Conservation (phyloP, 805 yeast genomes). For the Priceomyces medius region DNA sequence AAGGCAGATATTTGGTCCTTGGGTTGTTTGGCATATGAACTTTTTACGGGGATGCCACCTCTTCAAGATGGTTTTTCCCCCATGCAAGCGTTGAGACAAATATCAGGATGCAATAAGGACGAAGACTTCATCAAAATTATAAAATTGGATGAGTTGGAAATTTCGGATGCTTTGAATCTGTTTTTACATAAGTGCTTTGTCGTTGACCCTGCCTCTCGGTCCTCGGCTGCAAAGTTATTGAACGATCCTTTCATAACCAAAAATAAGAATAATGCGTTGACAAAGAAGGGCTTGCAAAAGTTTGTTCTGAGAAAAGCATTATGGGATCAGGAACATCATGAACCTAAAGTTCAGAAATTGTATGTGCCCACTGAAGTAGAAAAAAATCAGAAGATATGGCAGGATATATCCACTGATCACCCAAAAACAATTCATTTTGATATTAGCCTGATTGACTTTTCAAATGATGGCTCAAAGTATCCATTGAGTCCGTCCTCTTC, state of each 20-base stretch:
- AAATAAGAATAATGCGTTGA: conserved; percentile 10
- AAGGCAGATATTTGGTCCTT: conserved; percentile 79
- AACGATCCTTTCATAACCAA: conserved; percentile 33
- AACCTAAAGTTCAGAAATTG: conserved; percentile 26
- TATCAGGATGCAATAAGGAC: conserved; percentile 30
- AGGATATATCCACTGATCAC: conserved; percentile 10
- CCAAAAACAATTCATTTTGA: conserved; percentile 31
- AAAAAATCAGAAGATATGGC: conserved; percentile 33
- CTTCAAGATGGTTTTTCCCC: conserved; percentile 41
- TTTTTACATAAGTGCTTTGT: conserved; percentile 35
- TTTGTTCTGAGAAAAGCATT: conserved; percentile 34
- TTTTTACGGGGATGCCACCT: conserved; percentile 74
- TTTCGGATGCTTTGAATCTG: conserved; percentile 26
- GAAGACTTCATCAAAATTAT: conserved; percentile 32
- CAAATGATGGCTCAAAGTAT: background rate
- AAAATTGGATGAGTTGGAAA: conserved; percentile 20
- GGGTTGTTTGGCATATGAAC: conserved; percentile 75
- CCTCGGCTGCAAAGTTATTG: conserved; percentile 30
- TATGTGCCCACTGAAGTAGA: conserved; percentile 39
- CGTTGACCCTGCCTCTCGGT: conserved; percentile 31
- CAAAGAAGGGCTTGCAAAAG: conserved; percentile 21
- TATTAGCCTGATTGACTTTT: conserved; percentile 29
- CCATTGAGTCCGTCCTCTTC: conserved; percentile 14
- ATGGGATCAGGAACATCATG: conserved; percentile 42
- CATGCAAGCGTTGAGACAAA: conserved; percentile 44